Percentiles rank a stretch among this genome's conserved stretches.
These are phyloP conservation scores for Vigna trinervia DNA, from an alignment of 306 rosid genomes.

Conservation along the genomic window DNA sequence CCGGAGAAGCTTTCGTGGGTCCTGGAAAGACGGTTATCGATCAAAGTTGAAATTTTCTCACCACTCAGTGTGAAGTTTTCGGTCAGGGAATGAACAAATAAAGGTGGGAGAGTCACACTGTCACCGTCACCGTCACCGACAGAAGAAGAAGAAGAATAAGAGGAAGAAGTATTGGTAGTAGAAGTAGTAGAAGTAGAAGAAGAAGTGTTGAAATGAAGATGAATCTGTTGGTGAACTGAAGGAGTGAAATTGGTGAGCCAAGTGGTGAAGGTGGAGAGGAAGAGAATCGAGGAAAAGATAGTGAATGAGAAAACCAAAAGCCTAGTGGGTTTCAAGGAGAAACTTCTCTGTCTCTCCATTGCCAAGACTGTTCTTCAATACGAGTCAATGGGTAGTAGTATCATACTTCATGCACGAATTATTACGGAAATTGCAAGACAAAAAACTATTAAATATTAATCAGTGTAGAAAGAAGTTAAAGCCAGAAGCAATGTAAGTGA, in stretches of 20 bases:
- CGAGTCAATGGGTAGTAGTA: slow-evolving; percentile 34
- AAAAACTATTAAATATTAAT: background rate
- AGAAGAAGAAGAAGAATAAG: background rate
- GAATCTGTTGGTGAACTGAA: slow-evolving; percentile 49
- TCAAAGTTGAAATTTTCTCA: slow-evolving; percentile 47
- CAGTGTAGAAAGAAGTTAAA: background rate
- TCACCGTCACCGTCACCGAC: background rate
- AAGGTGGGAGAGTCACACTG: slow-evolving; percentile 42
- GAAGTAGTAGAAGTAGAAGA: background rate
- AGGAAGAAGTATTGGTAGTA: slow-evolving; percentile 24
- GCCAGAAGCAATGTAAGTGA: background rate
- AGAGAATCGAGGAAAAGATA: slow-evolving; percentile 68
- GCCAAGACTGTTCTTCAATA: slow-evolving; percentile 28
- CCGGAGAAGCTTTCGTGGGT: slow-evolving; percentile 51
- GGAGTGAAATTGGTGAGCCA: slow-evolving; percentile 68
- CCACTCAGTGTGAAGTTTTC: slow-evolving; percentile 50
- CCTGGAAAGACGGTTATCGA: slow-evolving; percentile 50
- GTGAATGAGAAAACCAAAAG: slow-evolving; percentile 70
- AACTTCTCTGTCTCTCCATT: slow-evolving; percentile 87
- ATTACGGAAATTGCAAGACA: background rate
- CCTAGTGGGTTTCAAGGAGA: slow-evolving; percentile 78
- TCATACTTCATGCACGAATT: slow-evolving; percentile 40
- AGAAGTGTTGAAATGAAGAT: slow-evolving; percentile 60
- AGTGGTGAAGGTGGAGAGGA: slow-evolving; percentile 62
- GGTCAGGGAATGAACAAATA: slow-evolving; percentile 47